Evolutionary conservation across 441 rosid genomes (phyloP).

Genomic region (Macaranga tanarius): DNA sequence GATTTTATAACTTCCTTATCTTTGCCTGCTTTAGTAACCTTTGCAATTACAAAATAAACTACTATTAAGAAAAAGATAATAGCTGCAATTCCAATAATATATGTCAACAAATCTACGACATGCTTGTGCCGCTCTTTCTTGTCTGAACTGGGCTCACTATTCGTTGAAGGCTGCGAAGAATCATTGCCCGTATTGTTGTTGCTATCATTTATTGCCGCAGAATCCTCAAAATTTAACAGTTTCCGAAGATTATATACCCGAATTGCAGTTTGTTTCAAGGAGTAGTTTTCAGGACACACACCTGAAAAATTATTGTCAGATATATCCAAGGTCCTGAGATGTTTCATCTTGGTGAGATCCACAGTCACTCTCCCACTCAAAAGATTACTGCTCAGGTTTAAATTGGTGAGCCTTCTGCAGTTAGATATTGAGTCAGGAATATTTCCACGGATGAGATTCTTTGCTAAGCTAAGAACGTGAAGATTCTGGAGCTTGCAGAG

Average conservation of each 20-base stretch:
- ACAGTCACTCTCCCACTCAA: slow-evolving; percentile 34
- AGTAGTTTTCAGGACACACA: slow-evolving; percentile 9
- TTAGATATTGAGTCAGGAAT: slow-evolving; percentile 36
- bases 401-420: slow-evolving; percentile 30
- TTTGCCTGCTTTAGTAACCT: slow-evolving; percentile 19
- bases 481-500: slow-evolving; percentile 37
- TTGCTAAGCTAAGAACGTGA: slow-evolving; percentile 32
- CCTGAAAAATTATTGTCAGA: slow-evolving; percentile 32
- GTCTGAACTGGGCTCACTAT: not conserved
- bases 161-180: not conserved
- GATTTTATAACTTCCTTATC: slow-evolving; percentile 33
- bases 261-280: slow-evolving; percentile 3
- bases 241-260: not conserved
- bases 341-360: slow-evolving; percentile 33
- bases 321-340: slow-evolving; percentile 35
- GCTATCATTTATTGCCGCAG: not conserved
- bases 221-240: not conserved
- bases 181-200: not conserved
- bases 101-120: not conserved
- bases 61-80: slow-evolving; percentile 17
- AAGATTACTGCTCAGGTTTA: slow-evolving; percentile 40
- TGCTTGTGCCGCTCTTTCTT: not conserved
- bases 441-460: slow-evolving; percentile 34
- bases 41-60: slow-evolving; percentile 25
- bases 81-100: slow-evolving; percentile 25